Evolutionary conservation across 805 yeast genomes (phyloP).

Genomic region (Wickerhamomyces xylosicus): DNA sequence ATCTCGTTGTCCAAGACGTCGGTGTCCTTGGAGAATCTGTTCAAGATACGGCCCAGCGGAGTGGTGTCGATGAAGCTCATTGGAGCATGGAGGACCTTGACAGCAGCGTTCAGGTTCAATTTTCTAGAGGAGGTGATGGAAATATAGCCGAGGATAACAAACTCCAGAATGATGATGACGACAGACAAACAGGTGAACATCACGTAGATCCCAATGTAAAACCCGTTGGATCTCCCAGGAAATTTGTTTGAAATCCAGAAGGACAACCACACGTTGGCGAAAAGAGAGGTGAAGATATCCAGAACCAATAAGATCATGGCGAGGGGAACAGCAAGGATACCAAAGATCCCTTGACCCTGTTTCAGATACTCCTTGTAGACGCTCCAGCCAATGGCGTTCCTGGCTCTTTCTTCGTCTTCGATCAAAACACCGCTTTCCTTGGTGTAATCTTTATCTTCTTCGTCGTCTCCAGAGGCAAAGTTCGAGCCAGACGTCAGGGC

Average conservation of each 20-base stretch:
- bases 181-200: constrained; percentile 44
- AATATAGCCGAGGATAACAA: constrained; percentile 36
- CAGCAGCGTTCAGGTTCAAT: constrained; percentile 55
- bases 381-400: constrained; percentile 36
- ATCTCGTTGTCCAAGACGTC: constrained; percentile 76
- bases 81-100: constrained; percentile 60
- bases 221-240: constrained; percentile 31
- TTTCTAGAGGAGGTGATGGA: constrained; percentile 43
- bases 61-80: constrained; percentile 79
- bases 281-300: constrained; percentile 41
- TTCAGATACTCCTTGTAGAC: constrained; percentile 42
- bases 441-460: constrained; percentile 9
- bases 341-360: constrained; percentile 45
- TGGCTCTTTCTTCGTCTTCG: constrained; percentile 47
- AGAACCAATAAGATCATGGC: constrained; percentile 18
- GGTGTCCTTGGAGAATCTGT: constrained; percentile 78
- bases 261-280: constrained; percentile 71
- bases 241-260: constrained; percentile 66
- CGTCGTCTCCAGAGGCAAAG: constrained; percentile 9
- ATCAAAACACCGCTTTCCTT: constrained; percentile 26
- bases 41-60: constrained; percentile 79
- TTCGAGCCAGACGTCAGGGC: constrained; percentile 2
- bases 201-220: constrained; percentile 69
- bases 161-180: constrained; percentile 30
- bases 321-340: constrained; percentile 19